phyloP scores from a whole-genome alignment of 1,139 yeast genomes.

The Candida pseudoviswanathii region DNA sequence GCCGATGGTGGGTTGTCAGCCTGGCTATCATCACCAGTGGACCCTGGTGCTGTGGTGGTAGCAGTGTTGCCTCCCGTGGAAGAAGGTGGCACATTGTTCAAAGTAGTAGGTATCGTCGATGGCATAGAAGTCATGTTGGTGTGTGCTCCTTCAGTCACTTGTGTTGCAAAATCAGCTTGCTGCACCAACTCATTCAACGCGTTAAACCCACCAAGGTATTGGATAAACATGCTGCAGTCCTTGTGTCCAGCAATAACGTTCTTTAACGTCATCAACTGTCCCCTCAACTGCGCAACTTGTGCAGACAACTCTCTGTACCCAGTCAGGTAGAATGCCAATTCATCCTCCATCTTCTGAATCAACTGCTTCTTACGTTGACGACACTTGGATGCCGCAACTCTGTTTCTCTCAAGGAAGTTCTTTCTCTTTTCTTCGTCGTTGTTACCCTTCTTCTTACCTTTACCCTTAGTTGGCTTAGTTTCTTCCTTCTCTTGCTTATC shows the following conservation, averaged over 20 bases:
- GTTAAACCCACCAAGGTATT: constrained; percentile 42
- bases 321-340: constrained; percentile 63
- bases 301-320: constrained; percentile 71
- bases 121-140: constrained; percentile 21
- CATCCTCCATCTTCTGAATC: constrained; percentile 80
- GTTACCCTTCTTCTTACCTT: constrained; percentile 2
- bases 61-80: constrained; percentile 8
- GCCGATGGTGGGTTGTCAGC: constrained; percentile 12
- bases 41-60: constrained; percentile 12
- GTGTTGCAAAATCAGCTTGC: constrained; percentile 32
- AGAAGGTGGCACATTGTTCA: constrained; percentile 8
- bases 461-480: neutral
- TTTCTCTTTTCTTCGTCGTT: constrained; percentile 63
- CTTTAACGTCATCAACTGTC: constrained; percentile 57
- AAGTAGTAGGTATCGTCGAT: constrained; percentile 23
- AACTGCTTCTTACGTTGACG: constrained; percentile 93
- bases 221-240: constrained; percentile 37
- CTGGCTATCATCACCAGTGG: neutral
- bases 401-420: constrained; percentile 83
- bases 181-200: constrained; percentile 35
- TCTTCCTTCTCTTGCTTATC: neutral
- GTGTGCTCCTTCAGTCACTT: constrained; percentile 20
- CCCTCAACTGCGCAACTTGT: constrained; percentile 59
- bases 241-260: constrained; percentile 40
- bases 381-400: constrained; percentile 95